These are phyloP conservation scores for Chamaecrista fasciculata DNA, from an alignment of 306 rosid species.

Conservation along the genomic window DNA sequence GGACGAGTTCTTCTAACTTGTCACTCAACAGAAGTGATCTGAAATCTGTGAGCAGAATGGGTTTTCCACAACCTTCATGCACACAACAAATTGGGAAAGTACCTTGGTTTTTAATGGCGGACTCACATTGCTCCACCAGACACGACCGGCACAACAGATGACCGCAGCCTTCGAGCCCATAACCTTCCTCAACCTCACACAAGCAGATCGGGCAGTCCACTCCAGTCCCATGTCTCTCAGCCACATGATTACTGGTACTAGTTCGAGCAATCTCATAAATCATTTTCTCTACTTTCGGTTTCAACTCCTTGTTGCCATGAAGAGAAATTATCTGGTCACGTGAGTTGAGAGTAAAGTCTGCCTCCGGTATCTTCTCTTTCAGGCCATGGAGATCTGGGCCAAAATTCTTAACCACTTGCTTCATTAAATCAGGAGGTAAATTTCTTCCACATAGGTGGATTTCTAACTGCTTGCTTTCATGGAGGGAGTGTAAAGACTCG, in stretches of 20 bases:
- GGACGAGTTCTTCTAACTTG: slow-evolving; percentile 83
- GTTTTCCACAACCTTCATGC: slow-evolving; percentile 47
- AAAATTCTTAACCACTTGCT: slow-evolving; percentile 68
- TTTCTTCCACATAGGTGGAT: slow-evolving; percentile 65
- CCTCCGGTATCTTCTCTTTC: slow-evolving; percentile 68
- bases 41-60: slow-evolving; percentile 57
- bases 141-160: slow-evolving; percentile 69
- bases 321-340: slow-evolving; percentile 53
- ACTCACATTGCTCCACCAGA: slow-evolving; percentile 82
- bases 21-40: slow-evolving; percentile 51
- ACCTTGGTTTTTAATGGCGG: slow-evolving; percentile 71
- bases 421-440: slow-evolving; percentile 79
- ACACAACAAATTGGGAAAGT: slow-evolving; percentile 74
- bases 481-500: slow-evolving; percentile 54
- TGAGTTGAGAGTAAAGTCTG: slow-evolving; percentile 56
- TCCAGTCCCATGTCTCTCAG: slow-evolving; percentile 37
- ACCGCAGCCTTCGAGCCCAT: slow-evolving; percentile 69
- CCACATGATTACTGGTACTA: slow-evolving; percentile 34
- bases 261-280: slow-evolving; percentile 48
- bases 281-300: slow-evolving; percentile 60
- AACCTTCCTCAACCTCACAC: slow-evolving; percentile 82
- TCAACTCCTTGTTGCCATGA: slow-evolving; percentile 63
- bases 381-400: slow-evolving; percentile 84
- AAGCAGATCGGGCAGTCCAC: slow-evolving; percentile 77
- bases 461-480: slow-evolving; percentile 64